These are phyloP conservation scores for Didymellaceae sp. DNA, from an alignment of 2,329 filamentous ascomycete species.

Conservation along the genomic window DNA sequence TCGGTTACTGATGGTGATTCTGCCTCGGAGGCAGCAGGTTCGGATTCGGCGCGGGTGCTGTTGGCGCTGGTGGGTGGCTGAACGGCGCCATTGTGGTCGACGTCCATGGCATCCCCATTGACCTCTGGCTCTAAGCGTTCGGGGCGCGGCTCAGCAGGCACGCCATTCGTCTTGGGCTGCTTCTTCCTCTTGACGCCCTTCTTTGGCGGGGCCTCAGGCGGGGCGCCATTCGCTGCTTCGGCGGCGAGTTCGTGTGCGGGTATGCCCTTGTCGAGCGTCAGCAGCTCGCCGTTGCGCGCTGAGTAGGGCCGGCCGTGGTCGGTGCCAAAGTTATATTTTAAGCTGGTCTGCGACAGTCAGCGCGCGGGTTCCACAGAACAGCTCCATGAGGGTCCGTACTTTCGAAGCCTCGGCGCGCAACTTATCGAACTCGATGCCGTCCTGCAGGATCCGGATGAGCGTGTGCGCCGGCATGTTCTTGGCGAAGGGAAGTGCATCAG, in stretches of 20 bases:
- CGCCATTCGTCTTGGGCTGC: conserved; percentile 40
- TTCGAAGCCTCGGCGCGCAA: conserved; percentile 46
- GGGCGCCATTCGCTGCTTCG: conserved; percentile 40
- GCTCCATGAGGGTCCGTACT: conserved; percentile 27
- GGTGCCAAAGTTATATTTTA: conserved; percentile 46
- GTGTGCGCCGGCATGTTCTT: conserved; percentile 64
- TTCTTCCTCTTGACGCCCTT: conserved; percentile 46
- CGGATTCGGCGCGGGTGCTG: conserved; percentile 45
- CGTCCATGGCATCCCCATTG: conserved; percentile 57
- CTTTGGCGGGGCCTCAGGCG: conserved; percentile 40
- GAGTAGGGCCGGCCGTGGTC: conserved; percentile 51
- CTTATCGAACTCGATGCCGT: conserved; percentile 62
- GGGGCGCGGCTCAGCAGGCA: conserved; percentile 32
- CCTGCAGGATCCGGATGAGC: conserved; percentile 67
- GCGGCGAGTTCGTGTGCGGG: conserved; percentile 44
- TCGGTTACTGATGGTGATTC: conserved; percentile 49
- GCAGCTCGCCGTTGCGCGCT: conserved; percentile 44
- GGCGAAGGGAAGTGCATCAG: conserved; percentile 67
- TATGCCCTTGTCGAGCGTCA: conserved; percentile 46
- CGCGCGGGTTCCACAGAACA: not conserved
- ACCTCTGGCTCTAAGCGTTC: conserved; percentile 37
- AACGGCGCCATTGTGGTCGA: conserved; percentile 47
- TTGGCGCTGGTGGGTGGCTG: conserved; percentile 37
- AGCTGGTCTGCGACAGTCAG: conserved; percentile 38
- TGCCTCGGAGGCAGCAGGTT: conserved; percentile 44